Evolutionary conservation across 2,329 filamentous ascomycete species (phyloP).

Genomic region (Golovinomyces cichoracearum): DNA sequence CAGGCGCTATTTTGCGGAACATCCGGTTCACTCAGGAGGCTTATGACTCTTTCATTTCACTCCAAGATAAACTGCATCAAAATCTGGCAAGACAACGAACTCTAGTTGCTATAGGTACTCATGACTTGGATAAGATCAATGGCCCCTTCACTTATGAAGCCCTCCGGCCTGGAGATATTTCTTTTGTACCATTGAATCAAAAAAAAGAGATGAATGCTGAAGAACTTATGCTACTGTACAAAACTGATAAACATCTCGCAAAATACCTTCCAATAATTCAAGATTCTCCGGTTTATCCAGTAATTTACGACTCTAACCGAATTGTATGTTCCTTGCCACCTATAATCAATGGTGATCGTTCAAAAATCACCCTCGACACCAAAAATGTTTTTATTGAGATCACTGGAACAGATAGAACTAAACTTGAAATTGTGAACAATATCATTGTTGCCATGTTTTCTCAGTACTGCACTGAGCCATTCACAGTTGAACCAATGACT

Average conservation of each 20-base stretch:
- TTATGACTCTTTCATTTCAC: conserved; percentile 90
- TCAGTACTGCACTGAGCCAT: conserved; percentile 61
- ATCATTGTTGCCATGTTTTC: conserved; percentile 97
- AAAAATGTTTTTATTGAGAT: conserved; percentile 94
- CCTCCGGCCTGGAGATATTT: conserved; percentile 68
- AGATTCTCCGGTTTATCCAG: conserved; percentile 80
- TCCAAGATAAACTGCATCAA: conserved; percentile 95
- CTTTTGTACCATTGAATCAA: conserved; percentile 78
- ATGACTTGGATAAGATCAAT: conserved; percentile 78
- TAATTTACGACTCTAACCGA: conserved; percentile 73
- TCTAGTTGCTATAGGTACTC: conserved; percentile 87
- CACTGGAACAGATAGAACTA: conserved; percentile 84
- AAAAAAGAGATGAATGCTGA: conserved; percentile 63
- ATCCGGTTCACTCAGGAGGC: conserved; percentile 74
- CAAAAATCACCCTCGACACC: conserved; percentile 78
- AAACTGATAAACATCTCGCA: conserved; percentile 75
- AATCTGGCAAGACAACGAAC: conserved; percentile 85
- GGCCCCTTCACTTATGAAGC: conserved; percentile 96
- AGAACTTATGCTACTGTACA: conserved; percentile 85
- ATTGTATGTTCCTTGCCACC: conserved; percentile 81
- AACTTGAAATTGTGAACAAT: conserved; percentile 83
- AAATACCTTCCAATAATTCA: conserved; percentile 83
- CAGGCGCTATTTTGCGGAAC: conserved; percentile 68
- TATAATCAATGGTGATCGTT: conserved; percentile 93
- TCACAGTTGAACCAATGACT: conserved; percentile 81